Conservation (phyloP, 257 asterid genomes). For the Solanum virginianum region DNA sequence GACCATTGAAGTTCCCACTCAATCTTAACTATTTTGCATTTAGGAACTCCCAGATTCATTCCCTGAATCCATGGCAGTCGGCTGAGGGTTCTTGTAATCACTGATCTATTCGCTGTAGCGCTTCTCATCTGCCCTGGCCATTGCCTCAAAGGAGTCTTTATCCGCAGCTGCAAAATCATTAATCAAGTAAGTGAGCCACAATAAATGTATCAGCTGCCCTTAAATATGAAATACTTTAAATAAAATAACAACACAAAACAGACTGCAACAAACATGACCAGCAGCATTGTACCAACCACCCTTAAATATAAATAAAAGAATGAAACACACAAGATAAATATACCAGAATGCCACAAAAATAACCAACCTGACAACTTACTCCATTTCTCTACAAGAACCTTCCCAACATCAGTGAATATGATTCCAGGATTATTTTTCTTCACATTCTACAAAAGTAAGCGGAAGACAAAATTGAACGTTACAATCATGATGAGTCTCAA, state of each 20-base stretch:
- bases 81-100: conserved; percentile 54
- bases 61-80: conserved; percentile 24
- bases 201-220: background rate
- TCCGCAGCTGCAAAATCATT: conserved; percentile 52
- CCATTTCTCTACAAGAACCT: conserved; percentile 80
- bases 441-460: conserved; percentile 34
- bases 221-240: background rate
- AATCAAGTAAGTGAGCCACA: background rate
- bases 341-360: conserved; percentile 11
- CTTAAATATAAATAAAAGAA: background rate
- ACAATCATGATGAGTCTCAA: background rate
- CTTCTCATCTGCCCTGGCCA: conserved; percentile 74
- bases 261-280: conserved; percentile 15
- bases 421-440: conserved; percentile 74
- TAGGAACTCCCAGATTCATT: conserved; percentile 49
- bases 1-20: background rate
- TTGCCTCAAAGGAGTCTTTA: conserved; percentile 71
- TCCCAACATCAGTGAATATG: conserved; percentile 58
- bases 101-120: conserved; percentile 57
- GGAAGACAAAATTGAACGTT: background rate
- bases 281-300: background rate
- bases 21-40: background rate
- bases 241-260: background rate
- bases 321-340: background rate
- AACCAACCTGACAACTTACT: conserved; percentile 66